Base-by-base conservation (phyloP, 1,139 yeast species). In the Zygosaccharomyces sapae region DNA sequence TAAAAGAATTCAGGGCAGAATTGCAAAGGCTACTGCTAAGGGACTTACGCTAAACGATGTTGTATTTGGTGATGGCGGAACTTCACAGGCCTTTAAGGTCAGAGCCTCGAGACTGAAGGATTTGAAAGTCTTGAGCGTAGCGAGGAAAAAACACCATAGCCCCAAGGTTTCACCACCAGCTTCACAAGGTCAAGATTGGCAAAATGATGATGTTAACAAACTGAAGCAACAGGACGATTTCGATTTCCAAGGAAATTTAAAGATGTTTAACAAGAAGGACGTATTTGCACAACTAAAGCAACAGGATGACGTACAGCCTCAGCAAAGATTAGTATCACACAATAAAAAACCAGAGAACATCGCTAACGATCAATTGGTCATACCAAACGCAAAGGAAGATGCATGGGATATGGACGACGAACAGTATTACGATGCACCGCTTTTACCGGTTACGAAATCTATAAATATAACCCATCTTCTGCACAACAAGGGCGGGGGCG, bases 231-330 rank as follows among this genome's bases (percentile, higher is more conserved):
- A 77, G 34, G 80, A 75, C 19, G 97, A 89, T 54, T 90, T 90
- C 68, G 97, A 90, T 65, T 90, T 90, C 66, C 87, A 80, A 50
- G 84, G 89, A 8, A 87, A 86, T 61, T 74, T 89, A 55, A 83
- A 85, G 25, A 79, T 83, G 74, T 90, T 90, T 62, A 95, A 90
- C 66, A 90, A 90, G 65, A 73, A 76, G 52, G 74, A 83, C 5
- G 92, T 89, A 5, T 86, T 90, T 65, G 86, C 84, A 47, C 88
- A 86, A 60, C 77, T 89, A 61, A 80, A 81, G 44, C 75, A 75
- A 54, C 70, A 73, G 47, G 96, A 88, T 61, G 74, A 72, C 12
- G 73, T 81, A 20, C 79, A 74, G 43, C 82, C 86, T 1, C 71
- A 74, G 16, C 74, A 79, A 41, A 73, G 96, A 53, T 71, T 88